Evolutionary conservation across 441 rosid species (phyloP).

Genomic region (Aquilaria agallochum): DNA sequence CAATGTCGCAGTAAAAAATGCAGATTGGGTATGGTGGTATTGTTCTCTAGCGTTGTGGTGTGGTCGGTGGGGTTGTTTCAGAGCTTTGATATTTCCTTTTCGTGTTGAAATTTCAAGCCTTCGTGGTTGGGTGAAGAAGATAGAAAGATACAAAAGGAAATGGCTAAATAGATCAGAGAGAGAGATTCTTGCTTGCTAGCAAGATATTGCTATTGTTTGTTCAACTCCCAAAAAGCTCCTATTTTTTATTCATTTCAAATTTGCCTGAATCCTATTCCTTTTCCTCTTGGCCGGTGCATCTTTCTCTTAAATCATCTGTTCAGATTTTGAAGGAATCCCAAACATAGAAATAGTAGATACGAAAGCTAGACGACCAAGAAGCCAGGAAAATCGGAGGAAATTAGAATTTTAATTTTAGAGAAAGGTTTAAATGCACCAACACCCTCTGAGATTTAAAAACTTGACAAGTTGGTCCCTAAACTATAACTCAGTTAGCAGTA

Average conservation of each 20-base stretch:
- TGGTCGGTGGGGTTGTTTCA: too few relatives aligned
- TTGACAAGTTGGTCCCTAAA: too few relatives aligned
- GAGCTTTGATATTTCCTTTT: constrained; percentile 47
- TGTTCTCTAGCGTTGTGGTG: too few relatives aligned
- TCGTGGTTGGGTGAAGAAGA: background rate
- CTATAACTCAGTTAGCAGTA: too few relatives aligned
- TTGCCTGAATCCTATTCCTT: constrained; percentile 3
- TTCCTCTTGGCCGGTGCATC: constrained; percentile 17
- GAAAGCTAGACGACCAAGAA: background rate
- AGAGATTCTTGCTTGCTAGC: constrained; percentile 2
- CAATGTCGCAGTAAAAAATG: too few relatives aligned
- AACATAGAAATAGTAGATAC: background rate
- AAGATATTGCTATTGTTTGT: constrained; percentile 13
- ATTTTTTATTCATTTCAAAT: constrained; percentile 20
- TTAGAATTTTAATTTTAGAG: background rate
- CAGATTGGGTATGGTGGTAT: too few relatives aligned
- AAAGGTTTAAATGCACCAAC: too few relatives aligned
- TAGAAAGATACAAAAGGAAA: constrained; percentile 2
- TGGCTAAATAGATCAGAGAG: constrained; percentile 9
- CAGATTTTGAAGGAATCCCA: constrained; percentile 5
- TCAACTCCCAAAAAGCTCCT: constrained; percentile 19
- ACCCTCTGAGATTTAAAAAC: too few relatives aligned
- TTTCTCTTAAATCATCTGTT: constrained; percentile 17
- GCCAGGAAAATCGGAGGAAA: background rate
- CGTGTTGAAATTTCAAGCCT: constrained; percentile 33